A percentile compares a stretch with the other conserved stretches of the same genome.
Evolutionary conservation across 306 rosid species (phyloP).

Genomic region (Erythrophleum fordii): DNA sequence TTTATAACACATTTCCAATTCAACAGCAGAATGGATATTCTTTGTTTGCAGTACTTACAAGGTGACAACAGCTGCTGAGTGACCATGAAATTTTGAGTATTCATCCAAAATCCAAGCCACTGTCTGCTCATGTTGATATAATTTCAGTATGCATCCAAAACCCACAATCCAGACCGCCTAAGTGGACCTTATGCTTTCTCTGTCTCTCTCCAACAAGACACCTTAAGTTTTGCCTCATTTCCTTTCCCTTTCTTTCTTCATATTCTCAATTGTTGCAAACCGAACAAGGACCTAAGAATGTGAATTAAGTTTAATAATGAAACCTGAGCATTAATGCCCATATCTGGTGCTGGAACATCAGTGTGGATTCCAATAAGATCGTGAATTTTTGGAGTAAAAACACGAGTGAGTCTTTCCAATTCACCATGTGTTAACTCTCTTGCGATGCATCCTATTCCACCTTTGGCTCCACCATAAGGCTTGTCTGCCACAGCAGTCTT

Average conservation of each 20-base stretch:
- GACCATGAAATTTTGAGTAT: slow-evolving; percentile 71
- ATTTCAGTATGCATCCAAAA: no score
- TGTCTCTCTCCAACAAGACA: neutral
- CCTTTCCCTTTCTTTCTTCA: no score
- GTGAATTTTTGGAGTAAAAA: slow-evolving; percentile 67
- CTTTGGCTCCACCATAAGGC: slow-evolving; percentile 79
- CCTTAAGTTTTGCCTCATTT: no score
- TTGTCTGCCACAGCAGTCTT: slow-evolving; percentile 73
- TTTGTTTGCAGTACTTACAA: slow-evolving; percentile 41
- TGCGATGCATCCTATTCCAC: slow-evolving; percentile 71
- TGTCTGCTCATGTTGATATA: no score
- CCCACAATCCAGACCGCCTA: no score
- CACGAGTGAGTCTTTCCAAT: slow-evolving; percentile 70
- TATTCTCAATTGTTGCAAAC: neutral
- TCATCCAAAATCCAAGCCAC: slow-evolving; percentile 79
- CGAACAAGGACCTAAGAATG: neutral
- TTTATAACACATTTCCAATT: neutral
- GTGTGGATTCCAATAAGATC: slow-evolving; percentile 70
- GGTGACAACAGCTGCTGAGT: no score
- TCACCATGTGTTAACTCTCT: slow-evolving; percentile 58
- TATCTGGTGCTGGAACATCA: slow-evolving; percentile 74
- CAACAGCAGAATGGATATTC: neutral
- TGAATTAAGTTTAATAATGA: neutral
- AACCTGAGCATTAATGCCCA: slow-evolving; percentile 75
- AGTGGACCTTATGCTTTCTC: no score